Evolutionary conservation across 345 rosid genomes (phyloP).

Genomic region (Noccaea bulbosa): DNA sequence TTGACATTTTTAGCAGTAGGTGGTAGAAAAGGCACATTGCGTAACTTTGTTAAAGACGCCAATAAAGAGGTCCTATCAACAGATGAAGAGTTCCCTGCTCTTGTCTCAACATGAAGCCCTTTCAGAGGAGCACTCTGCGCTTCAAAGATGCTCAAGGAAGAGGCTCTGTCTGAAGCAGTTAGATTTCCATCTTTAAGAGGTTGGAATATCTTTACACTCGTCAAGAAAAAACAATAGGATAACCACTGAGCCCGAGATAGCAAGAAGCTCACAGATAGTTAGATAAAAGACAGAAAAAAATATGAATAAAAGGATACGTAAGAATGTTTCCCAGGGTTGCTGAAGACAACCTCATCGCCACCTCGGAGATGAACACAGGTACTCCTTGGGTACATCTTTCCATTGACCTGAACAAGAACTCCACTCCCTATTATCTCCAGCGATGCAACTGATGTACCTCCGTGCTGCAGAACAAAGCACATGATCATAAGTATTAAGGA

Average conservation of each 20-base stretch:
- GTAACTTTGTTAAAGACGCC: constrained; percentile 69
- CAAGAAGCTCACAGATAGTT: neutral
- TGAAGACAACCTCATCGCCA: constrained; percentile 93
- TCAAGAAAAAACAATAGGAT: constrained; percentile 49
- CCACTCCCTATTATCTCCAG: constrained; percentile 80
- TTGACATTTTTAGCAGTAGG: constrained; percentile 56
- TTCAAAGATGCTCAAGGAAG: constrained; percentile 77
- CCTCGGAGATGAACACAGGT: constrained; percentile 59
- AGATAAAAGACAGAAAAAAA: neutral
- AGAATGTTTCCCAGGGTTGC: constrained; percentile 73
- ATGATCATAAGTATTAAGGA: constrained; percentile 26
- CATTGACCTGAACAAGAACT: constrained; percentile 85
- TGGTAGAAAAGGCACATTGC: constrained; percentile 57
- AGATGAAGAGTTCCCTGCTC: constrained; percentile 82
- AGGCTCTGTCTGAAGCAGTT: constrained; percentile 59
- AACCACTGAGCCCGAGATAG: neutral
- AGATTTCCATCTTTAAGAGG: constrained; percentile 67
- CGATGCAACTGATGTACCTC: constrained; percentile 63
- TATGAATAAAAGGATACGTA: constrained; percentile 77
- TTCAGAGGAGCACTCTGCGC: constrained; percentile 69
- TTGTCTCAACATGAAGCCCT: constrained; percentile 77
- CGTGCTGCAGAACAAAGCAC: constrained; percentile 53
- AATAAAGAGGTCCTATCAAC: constrained; percentile 77
- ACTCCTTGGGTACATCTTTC: constrained; percentile 55
- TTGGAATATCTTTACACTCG: constrained; percentile 71